phyloP scores from a whole-genome alignment of 2,329 filamentous ascomycete species.

The Claviceps humidiphila region DNA sequence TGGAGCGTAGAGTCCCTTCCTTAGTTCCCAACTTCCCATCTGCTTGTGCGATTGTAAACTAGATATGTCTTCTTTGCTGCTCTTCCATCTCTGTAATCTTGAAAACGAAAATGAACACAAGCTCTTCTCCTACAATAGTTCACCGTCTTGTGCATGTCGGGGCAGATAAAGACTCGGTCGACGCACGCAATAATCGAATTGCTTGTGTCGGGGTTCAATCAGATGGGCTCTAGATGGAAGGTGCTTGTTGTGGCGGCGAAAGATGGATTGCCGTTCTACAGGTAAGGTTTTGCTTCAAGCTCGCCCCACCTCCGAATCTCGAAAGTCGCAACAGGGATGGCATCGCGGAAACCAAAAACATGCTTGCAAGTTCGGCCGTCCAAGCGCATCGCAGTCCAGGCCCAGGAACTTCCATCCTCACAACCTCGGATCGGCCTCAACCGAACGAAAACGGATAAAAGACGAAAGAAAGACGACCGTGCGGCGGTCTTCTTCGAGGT shows the following conservation, averaged over 20 bases:
- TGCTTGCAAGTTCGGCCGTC: not conserved
- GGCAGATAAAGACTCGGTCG: not conserved
- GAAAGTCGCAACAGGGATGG: conserved; percentile 3
- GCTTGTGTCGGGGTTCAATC: too few species aligned
- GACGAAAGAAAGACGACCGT: not conserved
- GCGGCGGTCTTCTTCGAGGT: not conserved
- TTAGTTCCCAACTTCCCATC: not conserved
- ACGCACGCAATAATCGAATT: too few species aligned
- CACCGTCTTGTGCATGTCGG: not conserved
- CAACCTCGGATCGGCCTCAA: not conserved
- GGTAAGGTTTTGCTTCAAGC: not conserved
- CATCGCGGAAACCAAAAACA: not conserved
- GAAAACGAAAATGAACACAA: too few species aligned
- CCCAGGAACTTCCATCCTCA: not conserved
- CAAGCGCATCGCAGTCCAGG: not conserved
- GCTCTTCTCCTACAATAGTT: not conserved
- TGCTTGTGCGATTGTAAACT: not conserved
- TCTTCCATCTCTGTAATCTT: not conserved
- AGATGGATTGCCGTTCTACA: not conserved
- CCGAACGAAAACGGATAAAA: not conserved
- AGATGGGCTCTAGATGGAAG: too few species aligned
- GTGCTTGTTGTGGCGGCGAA: not conserved
- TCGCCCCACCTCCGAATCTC: conserved; percentile 3
- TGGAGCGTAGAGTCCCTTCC: not conserved
- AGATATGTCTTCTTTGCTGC: not conserved